phyloP scores from a whole-genome alignment of 345 rosid species.

The Bruguiera parviflora region DNA sequence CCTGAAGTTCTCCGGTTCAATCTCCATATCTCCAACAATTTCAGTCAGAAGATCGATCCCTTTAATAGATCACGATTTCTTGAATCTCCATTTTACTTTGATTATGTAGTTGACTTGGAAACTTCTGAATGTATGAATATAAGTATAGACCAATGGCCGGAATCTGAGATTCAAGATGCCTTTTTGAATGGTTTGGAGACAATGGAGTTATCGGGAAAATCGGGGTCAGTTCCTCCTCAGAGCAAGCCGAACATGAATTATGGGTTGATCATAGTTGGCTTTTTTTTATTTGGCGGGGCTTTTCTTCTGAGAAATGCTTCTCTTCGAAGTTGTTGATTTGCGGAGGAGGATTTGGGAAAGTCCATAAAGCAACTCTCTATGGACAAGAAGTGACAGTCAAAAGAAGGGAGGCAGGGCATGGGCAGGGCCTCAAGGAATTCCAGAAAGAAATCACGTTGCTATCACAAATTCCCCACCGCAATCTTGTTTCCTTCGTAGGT shows the following conservation, averaged over 20 bases:
- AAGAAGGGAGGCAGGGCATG: constrained; percentile 37
- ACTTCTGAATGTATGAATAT: constrained; percentile 34
- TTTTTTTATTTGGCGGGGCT: too few species aligned
- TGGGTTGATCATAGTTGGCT: too few species aligned
- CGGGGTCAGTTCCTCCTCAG: not conserved
- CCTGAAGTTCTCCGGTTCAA: constrained; percentile 12
- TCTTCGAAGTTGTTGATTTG: constrained; percentile 33
- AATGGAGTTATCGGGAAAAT: constrained; percentile 32
- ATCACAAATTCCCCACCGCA: constrained; percentile 57
- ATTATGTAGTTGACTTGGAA: constrained; percentile 42
- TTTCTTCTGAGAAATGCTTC: not conserved
- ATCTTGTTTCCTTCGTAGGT: constrained; percentile 61
- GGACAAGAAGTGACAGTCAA: constrained; percentile 48
- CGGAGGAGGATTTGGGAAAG: constrained; percentile 45
- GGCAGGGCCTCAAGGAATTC: constrained; percentile 26
- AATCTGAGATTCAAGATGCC: not conserved
- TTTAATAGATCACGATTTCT: accelerated
- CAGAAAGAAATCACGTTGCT: constrained; percentile 43
- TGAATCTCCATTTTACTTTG: constrained; percentile 36
- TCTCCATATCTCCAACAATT: constrained; percentile 36
- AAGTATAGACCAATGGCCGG: constrained; percentile 21
- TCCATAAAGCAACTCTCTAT: constrained; percentile 40
- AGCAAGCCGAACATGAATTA: not conserved
- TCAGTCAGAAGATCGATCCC: constrained; percentile 22
- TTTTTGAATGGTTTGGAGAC: constrained; percentile 54